These are phyloP conservation scores for Suhomyces choctaworum DNA, from an alignment of 1,139 yeast species.

Conservation along the genomic window DNA sequence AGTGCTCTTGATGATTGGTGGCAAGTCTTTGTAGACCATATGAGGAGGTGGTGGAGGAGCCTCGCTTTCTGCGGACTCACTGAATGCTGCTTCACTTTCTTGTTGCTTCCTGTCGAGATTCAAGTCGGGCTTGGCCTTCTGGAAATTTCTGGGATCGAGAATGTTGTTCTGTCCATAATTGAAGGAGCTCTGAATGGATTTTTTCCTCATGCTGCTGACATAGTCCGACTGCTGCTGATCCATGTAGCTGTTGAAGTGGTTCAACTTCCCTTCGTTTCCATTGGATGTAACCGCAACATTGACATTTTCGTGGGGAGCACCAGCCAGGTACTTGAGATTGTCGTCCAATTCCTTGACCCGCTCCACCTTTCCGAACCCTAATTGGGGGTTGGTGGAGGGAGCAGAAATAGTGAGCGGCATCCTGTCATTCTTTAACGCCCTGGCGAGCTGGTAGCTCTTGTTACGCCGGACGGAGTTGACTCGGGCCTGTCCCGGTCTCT, in stretches of 20 bases:
- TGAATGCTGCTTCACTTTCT: conserved; percentile 3
- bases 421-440: conserved; percentile 2
- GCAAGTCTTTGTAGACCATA: conserved; percentile 12
- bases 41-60: conserved; percentile 32
- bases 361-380: conserved; percentile 25
- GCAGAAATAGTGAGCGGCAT: conserved; percentile 22
- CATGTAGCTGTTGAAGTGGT: conserved; percentile 30
- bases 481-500: conserved; percentile 21
- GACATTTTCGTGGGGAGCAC: conserved; percentile 21
- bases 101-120: conserved; percentile 5
- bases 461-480: conserved; percentile 7
- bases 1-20: no score
- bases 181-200: conserved; percentile 19
- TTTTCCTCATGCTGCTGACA: conserved; percentile 15
- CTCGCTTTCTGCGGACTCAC: conserved; percentile 24
- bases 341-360: conserved; percentile 27
- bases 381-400: conserved; percentile 30
- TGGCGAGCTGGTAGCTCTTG: conserved; percentile 7
- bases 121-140: background rate
- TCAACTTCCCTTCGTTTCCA: conserved; percentile 17
- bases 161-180: conserved; percentile 16
- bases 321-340: conserved; percentile 30
- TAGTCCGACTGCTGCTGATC: conserved; percentile 31
- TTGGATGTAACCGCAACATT: conserved; percentile 5
- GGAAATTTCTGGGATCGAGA: conserved; percentile 16